Conservation (phyloP, 202 grass and related monocot genomes). For the Cymbopogon flexuosus region DNA sequence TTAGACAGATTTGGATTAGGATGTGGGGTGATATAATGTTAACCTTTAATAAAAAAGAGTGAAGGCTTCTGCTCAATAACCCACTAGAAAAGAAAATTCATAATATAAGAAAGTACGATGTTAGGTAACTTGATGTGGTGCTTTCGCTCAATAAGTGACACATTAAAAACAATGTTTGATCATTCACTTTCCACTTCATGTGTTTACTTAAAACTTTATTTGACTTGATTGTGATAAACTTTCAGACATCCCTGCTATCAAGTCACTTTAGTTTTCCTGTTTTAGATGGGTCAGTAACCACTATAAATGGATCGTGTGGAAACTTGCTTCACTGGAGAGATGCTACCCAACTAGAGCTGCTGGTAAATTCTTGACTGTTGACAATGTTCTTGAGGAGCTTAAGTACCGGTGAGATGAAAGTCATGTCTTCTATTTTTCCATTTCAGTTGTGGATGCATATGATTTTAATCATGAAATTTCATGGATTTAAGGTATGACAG, state of each 20-base stretch:
- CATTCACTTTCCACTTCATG: background rate
- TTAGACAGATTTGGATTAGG: background rate
- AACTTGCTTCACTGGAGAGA: slow-evolving; percentile 85
- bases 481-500: slow-evolving; percentile 77
- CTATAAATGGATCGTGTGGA: slow-evolving; percentile 98
- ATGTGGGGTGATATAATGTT: background rate
- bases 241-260: slow-evolving; percentile 23
- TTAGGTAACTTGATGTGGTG: background rate
- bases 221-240: background rate
- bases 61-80: background rate
- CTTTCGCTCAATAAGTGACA: background rate
- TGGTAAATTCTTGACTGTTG: slow-evolving; percentile 74
- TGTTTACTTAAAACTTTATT: background rate
- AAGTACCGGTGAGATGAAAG: slow-evolving; percentile 67
- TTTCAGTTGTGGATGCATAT: slow-evolving; percentile 28
- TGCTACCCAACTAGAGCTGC: slow-evolving; percentile 64
- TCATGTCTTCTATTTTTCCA: slow-evolving; percentile 24
- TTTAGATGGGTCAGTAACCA: slow-evolving; percentile 91
- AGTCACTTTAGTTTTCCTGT: slow-evolving; percentile 36
- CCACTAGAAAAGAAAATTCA: background rate
- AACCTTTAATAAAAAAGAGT: background rate
- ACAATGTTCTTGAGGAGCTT: slow-evolving; percentile 86
- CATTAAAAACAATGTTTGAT: background rate
- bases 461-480: slow-evolving; percentile 31
- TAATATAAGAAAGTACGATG: background rate